Evolutionary conservation across 176 grass and related monocot genomes (phyloP), one percentile per base, ranked within the genome.

Genomic region (Paspalum vaginatum): DNA sequence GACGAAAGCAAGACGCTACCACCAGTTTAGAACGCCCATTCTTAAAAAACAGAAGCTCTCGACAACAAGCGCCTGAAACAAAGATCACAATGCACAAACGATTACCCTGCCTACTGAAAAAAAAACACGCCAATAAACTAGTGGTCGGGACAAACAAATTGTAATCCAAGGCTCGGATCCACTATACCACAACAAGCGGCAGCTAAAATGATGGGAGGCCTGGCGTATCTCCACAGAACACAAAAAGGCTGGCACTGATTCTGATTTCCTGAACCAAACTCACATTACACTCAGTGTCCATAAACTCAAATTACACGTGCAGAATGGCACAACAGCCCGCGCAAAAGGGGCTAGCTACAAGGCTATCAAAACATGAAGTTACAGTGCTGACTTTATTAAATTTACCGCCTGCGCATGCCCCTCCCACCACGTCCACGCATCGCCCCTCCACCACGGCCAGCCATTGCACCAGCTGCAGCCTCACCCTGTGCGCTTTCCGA

Each of bases 401-500:
- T 48, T 91, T 59, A 95, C 48, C 92, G 90, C 73, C 96, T 91
- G 54, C 96, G 76, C 96, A 99, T 99, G 38, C 96, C 92, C 76
- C 96, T 87, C 40, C 92, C 96, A 21, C 96, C 96, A 46, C 96
- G 90, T 11, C 96, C 96, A 16, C 92, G 86, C 71, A 99, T 87
- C 15, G 65, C 90, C 8, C 84, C 86, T 51, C 90, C 86, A 26
- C 90, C 96, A 17, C 86, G 92, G 2, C 95, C 95, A 57, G 61
- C 89, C 95, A 98, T 98, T 5, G 92, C 95, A 44, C 80, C 66
- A 68, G 92, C 92, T 67, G 92, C 96, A 25, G 96, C 96, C 2
- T 99, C 92, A 37, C 96, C 96, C 90, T 99, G 96, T 10, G 92
- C 92, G 8, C 96, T 95, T 65, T 99, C 96, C 2, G 96, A 93